Conservation (phyloP, 805 yeast species). For the Kodamaea lidongshanica region DNA sequence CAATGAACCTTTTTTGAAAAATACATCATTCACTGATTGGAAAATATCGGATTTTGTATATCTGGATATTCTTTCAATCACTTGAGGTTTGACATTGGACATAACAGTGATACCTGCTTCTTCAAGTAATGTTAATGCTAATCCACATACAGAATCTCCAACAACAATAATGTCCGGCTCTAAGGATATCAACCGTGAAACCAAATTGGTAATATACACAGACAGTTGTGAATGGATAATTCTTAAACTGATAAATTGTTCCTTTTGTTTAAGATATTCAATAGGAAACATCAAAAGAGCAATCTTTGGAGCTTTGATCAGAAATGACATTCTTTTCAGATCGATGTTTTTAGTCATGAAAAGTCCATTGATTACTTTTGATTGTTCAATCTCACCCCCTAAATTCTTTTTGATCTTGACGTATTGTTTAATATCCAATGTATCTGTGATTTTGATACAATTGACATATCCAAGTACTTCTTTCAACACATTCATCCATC, state of each 20-base stretch:
- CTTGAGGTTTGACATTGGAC: conserved; percentile 72
- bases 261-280: conserved; percentile 73
- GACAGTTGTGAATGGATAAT: conserved; percentile 82
- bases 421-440: conserved; percentile 81
- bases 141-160: conserved; percentile 75
- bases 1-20: conserved; percentile 50
- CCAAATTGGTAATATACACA: conserved; percentile 76
- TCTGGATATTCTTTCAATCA: conserved; percentile 69
- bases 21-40: conserved; percentile 77
- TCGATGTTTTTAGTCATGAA: conserved; percentile 83
- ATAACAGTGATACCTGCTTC: conserved; percentile 78
- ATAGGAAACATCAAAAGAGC: conserved; percentile 83
- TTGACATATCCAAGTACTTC: conserved; percentile 51
- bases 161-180: conserved; percentile 75
- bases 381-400: conserved; percentile 64
- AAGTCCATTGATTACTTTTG: conserved; percentile 60
- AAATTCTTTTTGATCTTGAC: conserved; percentile 78
- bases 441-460: conserved; percentile 60
- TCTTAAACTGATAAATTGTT: conserved; percentile 74
- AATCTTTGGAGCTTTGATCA: conserved; percentile 62
- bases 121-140: conserved; percentile 66
- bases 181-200: conserved; percentile 67
- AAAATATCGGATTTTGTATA: conserved; percentile 81
- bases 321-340: conserved; percentile 66
- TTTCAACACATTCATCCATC: conserved; percentile 57